A percentile compares a stretch with the other conserved stretches of the same genome.
These are phyloP conservation scores for Echeveria elegans DNA, from an alignment of 164 flowering plant species.

Conservation along the genomic window DNA sequence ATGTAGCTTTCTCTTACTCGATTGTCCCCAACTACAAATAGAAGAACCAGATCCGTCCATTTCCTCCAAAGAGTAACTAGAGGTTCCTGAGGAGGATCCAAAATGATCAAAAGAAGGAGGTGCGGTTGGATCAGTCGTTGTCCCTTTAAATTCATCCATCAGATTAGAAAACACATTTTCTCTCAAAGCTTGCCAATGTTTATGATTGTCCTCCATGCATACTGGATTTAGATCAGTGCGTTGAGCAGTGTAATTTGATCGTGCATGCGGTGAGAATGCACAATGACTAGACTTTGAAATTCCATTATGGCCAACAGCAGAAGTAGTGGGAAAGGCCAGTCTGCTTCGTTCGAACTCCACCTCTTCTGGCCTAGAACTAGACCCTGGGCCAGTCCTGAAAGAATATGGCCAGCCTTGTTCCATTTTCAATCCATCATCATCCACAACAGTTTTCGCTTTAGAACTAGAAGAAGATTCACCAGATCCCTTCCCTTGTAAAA, in stretches of 20 bases:
- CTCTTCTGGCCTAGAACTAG: too few species aligned
- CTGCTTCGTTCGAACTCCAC: too few species aligned
- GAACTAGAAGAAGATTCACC: slow-evolving; percentile 52
- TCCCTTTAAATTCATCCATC: slow-evolving; percentile 12
- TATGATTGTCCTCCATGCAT: slow-evolving; percentile 12
- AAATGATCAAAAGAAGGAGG: slow-evolving; percentile 13
- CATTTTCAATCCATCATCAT: slow-evolving; percentile 20
- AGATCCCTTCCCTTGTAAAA: slow-evolving; percentile 30
- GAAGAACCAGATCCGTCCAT: slow-evolving; percentile 29
- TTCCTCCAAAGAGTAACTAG: slow-evolving; percentile 23
- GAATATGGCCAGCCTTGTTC: background rate
- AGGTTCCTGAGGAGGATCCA: slow-evolving; percentile 29
- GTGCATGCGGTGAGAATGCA: background rate
- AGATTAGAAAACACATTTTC: slow-evolving; percentile 15
- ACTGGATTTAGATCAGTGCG: slow-evolving; percentile 12
- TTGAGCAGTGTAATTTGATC: background rate
- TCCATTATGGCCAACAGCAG: slow-evolving; percentile 5
- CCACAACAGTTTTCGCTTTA: slow-evolving; percentile 14
- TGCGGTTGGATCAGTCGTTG: slow-evolving; percentile 16
- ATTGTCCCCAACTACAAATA: slow-evolving; percentile 34
- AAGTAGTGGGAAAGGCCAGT: too few species aligned
- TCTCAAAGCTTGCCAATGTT: slow-evolving; percentile 15
- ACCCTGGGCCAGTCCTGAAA: background rate
- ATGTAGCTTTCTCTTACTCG: slow-evolving; percentile 50
- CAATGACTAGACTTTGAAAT: slow-evolving; percentile 7